These are phyloP conservation scores for Saccharomyces cerevisiae DNA, from an alignment of 805 yeast species.

Conservation along the genomic window DNA sequence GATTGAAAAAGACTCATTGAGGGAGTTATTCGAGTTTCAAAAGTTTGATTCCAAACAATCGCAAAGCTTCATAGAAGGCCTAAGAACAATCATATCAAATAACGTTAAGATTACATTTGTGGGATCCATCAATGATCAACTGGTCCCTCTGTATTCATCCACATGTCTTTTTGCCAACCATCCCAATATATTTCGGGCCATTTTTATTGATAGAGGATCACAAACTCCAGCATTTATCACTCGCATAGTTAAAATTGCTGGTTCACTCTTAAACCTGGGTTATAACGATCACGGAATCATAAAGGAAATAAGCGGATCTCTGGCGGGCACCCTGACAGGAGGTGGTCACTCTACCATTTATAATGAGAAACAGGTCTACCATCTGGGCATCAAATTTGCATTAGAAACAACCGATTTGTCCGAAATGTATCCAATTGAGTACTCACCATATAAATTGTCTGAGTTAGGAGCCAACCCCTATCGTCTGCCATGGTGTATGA, in stretches of 20 bases:
- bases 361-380: conserved; percentile 77
- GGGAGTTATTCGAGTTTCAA: conserved; percentile 84
- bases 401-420: conserved; percentile 62
- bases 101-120: conserved; percentile 75
- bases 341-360: conserved; percentile 91
- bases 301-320: conserved; percentile 67
- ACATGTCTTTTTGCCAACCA: conserved; percentile 74
- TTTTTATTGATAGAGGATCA: conserved; percentile 77
- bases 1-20: conserved; percentile 78
- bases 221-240: conserved; percentile 74
- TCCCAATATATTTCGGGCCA: conserved; percentile 84
- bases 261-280: conserved; percentile 69
- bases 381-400: conserved; percentile 64
- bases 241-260: conserved; percentile 62
- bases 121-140: conserved; percentile 88
- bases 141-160: conserved; percentile 88
- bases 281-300: conserved; percentile 78
- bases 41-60: conserved; percentile 67
- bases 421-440: conserved; percentile 32
- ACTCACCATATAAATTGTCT: conserved; percentile 48
- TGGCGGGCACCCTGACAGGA: conserved; percentile 89
- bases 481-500: conserved; percentile 84
- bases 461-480: conserved; percentile 72
- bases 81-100: conserved; percentile 53
- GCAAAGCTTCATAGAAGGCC: conserved; percentile 55